phyloP scores from a whole-genome alignment of 495 filamentous ascomycete species.

The Ascobolus immersus region DNA sequence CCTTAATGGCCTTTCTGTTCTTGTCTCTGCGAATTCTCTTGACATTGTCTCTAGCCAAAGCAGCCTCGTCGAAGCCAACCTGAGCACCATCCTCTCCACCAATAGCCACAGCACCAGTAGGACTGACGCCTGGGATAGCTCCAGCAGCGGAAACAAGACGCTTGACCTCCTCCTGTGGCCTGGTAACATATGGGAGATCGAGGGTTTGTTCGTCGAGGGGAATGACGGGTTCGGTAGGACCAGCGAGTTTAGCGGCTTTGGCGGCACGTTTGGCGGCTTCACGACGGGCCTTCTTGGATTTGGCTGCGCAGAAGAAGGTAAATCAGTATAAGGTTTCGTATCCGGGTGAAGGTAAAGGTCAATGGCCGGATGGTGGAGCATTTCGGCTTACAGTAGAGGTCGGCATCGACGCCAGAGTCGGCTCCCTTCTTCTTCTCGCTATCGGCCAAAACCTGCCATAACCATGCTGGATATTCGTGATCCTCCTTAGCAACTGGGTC shows the following conservation, averaged over 20 bases:
- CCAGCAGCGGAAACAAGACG: constrained; percentile 6
- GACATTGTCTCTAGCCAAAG: constrained; percentile 38
- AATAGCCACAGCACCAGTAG: constrained; percentile 12
- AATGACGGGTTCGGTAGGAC: constrained; percentile 41
- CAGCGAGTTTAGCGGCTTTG: constrained; percentile 35
- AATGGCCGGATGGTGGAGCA: background rate
- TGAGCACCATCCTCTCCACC: constrained; percentile 23
- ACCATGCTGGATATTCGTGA: constrained; percentile 69
- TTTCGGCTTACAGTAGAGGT: constrained; percentile 45
- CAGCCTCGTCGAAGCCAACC: constrained; percentile 28
- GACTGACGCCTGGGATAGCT: constrained; percentile 5
- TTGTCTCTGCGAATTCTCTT: constrained; percentile 44
- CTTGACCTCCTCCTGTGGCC: constrained; percentile 12
- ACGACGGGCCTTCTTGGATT: constrained; percentile 51
- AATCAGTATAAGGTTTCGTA: constrained; percentile 1
- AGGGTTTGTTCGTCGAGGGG: constrained; percentile 63
- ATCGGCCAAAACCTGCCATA: constrained; percentile 53
- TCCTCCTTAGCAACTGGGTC: constrained; percentile 57
- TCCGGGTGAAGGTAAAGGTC: background rate
- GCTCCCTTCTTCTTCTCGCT: constrained; percentile 20
- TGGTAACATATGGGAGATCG: constrained; percentile 42
- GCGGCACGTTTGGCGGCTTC: constrained; percentile 38
- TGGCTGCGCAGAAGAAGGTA: constrained; percentile 24
- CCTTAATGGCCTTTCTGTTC: constrained; percentile 59
- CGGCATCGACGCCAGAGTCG: constrained; percentile 24